Conservation (phyloP, 2,329 filamentous ascomycete species). For the Emergomyces orientalis region DNA sequence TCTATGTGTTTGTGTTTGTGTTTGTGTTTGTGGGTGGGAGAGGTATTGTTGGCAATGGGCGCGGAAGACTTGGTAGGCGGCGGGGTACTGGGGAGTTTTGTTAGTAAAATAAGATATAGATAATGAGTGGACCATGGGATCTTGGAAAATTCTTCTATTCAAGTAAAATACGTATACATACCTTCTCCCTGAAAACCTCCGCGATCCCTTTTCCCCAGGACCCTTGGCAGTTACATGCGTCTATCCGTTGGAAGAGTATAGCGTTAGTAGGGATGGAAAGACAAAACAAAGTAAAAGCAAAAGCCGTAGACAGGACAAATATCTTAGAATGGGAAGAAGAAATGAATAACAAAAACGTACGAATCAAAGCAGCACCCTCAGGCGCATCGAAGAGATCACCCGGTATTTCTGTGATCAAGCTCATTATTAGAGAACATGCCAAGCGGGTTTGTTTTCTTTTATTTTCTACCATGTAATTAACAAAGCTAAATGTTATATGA, state of each 20-base stretch:
- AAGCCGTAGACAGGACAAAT: background rate
- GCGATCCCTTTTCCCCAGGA: slow-evolving; percentile 53
- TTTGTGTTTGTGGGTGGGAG: slow-evolving; percentile 10
- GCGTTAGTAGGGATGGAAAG: background rate
- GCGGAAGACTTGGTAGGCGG: slow-evolving; percentile 41
- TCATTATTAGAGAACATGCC: background rate
- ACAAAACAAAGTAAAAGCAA: background rate
- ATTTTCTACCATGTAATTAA: background rate
- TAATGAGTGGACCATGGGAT: no score
- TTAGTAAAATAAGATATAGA: no score
- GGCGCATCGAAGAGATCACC: slow-evolving; percentile 9
- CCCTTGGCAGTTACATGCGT: slow-evolving; percentile 52
- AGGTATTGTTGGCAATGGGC: slow-evolving; percentile 36
- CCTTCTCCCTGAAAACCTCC: slow-evolving; percentile 37
- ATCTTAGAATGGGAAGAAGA: background rate
- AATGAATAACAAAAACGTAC: background rate
- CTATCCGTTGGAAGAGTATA: slow-evolving; percentile 11
- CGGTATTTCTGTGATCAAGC: slow-evolving; percentile 3
- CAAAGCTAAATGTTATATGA: no score
- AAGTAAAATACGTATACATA: slow-evolving; percentile 11
- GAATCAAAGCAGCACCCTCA: slow-evolving; percentile 8
- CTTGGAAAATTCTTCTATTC: background rate
- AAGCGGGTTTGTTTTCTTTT: background rate
- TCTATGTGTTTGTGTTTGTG: background rate
- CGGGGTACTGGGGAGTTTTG: slow-evolving; percentile 38